These are phyloP conservation scores for Myxozyma kluyveri DNA, from an alignment of 805 yeast genomes.

Conservation along the genomic window DNA sequence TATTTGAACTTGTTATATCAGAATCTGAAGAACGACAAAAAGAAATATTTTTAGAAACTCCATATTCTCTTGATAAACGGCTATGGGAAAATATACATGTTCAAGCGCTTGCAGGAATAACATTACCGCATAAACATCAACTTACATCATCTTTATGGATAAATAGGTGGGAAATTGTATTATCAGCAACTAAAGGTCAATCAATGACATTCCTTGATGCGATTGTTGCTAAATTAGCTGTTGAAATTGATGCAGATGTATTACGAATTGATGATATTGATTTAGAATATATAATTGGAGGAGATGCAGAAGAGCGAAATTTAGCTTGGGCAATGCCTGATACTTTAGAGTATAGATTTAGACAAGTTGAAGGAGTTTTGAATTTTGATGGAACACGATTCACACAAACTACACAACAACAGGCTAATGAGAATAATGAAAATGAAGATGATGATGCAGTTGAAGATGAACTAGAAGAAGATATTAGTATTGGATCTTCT, in stretches of 20 bases:
- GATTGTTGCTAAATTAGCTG: slow-evolving; percentile 16
- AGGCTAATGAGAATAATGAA: neutral
- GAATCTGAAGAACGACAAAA: slow-evolving; percentile 10
- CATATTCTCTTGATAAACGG: slow-evolving; percentile 15
- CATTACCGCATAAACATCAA: slow-evolving; percentile 1
- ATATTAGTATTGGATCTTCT: neutral
- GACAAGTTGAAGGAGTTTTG: neutral
- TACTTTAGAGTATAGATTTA: slow-evolving; percentile 7
- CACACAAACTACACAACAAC: neutral
- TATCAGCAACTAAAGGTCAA: slow-evolving; percentile 21
- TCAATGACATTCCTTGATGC: slow-evolving; percentile 24
- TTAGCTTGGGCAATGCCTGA: slow-evolving; percentile 11
- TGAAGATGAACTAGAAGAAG: neutral
- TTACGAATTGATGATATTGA: slow-evolving; percentile 20
- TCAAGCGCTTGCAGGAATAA: slow-evolving; percentile 5
- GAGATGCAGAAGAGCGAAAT: slow-evolving; percentile 9
- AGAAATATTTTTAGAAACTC: slow-evolving; percentile 5
- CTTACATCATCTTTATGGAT: slow-evolving; percentile 13
- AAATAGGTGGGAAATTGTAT: slow-evolving; percentile 9
- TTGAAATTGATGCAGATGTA: slow-evolving; percentile 16
- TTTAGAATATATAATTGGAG: slow-evolving; percentile 15
- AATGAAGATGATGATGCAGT: neutral
- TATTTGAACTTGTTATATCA: slow-evolving; percentile 8
- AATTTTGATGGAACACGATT: slow-evolving; percentile 2
- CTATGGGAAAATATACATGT: slow-evolving; percentile 12